These are phyloP conservation scores for Dendrobium catenatum DNA, from an alignment of 106 monocot species.

Conservation along the genomic window DNA sequence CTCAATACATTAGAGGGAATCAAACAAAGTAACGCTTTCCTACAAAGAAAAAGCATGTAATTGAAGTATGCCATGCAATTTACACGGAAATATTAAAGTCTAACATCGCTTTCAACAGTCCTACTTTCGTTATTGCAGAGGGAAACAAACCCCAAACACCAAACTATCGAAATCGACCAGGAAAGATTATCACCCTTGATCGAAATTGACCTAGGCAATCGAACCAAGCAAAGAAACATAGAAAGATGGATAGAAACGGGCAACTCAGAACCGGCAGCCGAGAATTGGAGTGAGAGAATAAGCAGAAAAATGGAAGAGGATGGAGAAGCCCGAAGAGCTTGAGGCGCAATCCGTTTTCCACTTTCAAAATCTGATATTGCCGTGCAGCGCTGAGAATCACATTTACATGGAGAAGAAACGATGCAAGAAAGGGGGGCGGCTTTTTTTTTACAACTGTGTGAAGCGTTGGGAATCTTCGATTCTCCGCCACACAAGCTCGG, in stretches of 20 bases:
- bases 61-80: background rate
- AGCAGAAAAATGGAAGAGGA: background rate
- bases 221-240: background rate
- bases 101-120: background rate
- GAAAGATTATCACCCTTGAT: background rate
- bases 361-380: background rate
- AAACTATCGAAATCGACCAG: background rate
- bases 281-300: background rate
- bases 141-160: background rate
- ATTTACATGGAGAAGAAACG: background rate
- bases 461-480: too few species aligned
- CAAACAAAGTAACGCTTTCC: background rate
- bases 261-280: background rate
- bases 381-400: background rate
- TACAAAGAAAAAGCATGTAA: background rate
- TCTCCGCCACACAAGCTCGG: too few species aligned
- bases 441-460: too few species aligned
- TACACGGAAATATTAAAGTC: background rate
- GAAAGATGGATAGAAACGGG: background rate
- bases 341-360: background rate
- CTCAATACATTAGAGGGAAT: too few species aligned
- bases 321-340: background rate
- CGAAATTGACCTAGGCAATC: background rate
- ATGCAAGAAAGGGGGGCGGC: background rate
- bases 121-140: background rate